Evolutionary conservation across 2,329 filamentous ascomycete genomes (phyloP).

Genomic region (Aspergillus udagawae): DNA sequence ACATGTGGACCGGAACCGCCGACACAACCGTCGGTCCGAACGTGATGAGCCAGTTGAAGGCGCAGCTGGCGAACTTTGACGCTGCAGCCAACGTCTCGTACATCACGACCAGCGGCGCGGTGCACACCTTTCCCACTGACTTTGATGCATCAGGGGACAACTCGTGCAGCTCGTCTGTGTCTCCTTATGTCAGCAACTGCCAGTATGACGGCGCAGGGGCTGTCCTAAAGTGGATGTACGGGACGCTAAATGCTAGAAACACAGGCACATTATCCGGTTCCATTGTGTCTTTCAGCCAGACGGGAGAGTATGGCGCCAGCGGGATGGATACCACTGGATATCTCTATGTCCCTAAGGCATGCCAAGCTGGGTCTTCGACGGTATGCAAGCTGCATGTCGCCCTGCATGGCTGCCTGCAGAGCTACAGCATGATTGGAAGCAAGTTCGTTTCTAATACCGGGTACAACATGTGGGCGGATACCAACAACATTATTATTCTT

Average conservation of each 20-base stretch:
- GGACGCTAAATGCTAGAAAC: slow-evolving; percentile 7
- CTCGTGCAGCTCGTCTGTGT: slow-evolving; percentile 4
- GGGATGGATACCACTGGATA: slow-evolving; percentile 16
- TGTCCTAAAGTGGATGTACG: slow-evolving; percentile 14
- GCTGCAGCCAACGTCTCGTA: slow-evolving; percentile 7
- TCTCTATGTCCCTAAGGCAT: slow-evolving; percentile 13
- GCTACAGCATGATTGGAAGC: slow-evolving; percentile 9
- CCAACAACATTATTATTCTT: slow-evolving; percentile 13
- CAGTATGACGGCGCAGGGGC: slow-evolving; percentile 17
- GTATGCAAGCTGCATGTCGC: slow-evolving; percentile 14
- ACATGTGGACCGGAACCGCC: slow-evolving; percentile 10
- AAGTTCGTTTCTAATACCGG: slow-evolving; percentile 14
- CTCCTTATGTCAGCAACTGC: slow-evolving; percentile 17
- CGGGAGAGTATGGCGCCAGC: slow-evolving; percentile 7
- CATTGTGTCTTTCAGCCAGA: slow-evolving; percentile 13
- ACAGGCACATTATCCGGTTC: slow-evolving; percentile 7
- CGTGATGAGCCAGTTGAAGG: slow-evolving; percentile 15
- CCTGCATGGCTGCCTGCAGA: slow-evolving; percentile 14
- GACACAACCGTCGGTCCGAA: slow-evolving; percentile 15
- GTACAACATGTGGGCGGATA: slow-evolving; percentile 15
- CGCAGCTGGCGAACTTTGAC: slow-evolving; percentile 10
- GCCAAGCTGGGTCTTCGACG: slow-evolving; percentile 4
- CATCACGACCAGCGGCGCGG: slow-evolving; percentile 12
- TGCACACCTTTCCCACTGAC: slow-evolving; percentile 17
- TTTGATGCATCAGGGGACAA: slow-evolving; percentile 14